Base-by-base conservation (phyloP, 2,329 filamentous ascomycete genomes). In the Fusarium falciforme region DNA sequence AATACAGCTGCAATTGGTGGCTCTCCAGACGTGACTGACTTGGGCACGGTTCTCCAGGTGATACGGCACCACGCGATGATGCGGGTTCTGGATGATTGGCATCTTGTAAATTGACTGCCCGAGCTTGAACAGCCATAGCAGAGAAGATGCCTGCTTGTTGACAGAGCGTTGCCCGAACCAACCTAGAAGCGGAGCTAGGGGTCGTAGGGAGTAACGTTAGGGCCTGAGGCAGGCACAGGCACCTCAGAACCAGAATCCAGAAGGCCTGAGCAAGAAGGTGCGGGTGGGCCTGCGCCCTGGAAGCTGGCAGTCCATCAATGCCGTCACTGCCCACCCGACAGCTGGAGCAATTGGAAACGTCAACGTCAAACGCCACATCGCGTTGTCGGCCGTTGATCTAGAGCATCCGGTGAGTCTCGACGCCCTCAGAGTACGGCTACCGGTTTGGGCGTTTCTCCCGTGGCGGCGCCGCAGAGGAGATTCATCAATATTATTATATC, bases 331-430 rank as follows among this genome's bases (percentile, higher is more conserved):
- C 25, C 47, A 63, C 35, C 35, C 35, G 35, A 63, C 35, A 22
- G 22, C 22, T 22, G 22, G 22, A 38, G 54, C 33, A 60, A 20
- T 33, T 54, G 49, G 27, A 67, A 75, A 63, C 35, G 31, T 57
- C 60, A 68, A 70, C 40, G 57, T 61, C 61, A 73, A 64, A 68
- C 71, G 68, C 71, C 68, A 74, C 71, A 74, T 72, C 58, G 31
- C 55, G 64, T 57, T 33, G 33, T 72, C 33, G 35, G 52, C 63
- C 40, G 44, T 73, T 71, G 44, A 64, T 68, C 55, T 49, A 74
- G 68, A 64, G 54, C 42, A 44, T 42, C 27, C 16, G 61, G 31
- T 49, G 42, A 44, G 25, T 54, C 60, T 49, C 29, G 20, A 54
- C 36, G 42, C 49, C 22, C 25, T 52, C 44, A 57, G 64, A 68